These are phyloP conservation scores for Lagenidium giganteum DNA, from an alignment of 352 stramenopile genomes.

Conservation along the genomic window DNA sequence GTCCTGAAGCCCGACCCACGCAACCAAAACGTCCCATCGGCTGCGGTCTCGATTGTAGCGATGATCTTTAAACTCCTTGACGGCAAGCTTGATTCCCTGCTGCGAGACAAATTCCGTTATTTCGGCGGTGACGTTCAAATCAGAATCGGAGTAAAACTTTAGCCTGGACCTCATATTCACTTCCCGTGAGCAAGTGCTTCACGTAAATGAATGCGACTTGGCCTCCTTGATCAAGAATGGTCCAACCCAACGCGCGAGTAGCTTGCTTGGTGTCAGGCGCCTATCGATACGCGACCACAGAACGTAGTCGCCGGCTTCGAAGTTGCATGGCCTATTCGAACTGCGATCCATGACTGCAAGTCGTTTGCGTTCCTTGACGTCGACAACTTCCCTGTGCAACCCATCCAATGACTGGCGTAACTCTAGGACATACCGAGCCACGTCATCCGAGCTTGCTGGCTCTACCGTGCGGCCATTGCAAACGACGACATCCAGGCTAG, in stretches of 20 bases:
- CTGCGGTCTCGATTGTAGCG: neutral
- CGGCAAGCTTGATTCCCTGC: constrained; percentile 12
- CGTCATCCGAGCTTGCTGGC: too few species aligned
- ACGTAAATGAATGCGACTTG: constrained; percentile 18
- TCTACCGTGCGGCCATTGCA: too few species aligned
- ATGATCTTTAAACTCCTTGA: constrained; percentile 4
- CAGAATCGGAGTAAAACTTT: constrained; percentile 26
- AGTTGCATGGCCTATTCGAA: constrained; percentile 8
- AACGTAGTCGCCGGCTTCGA: constrained; percentile 24
- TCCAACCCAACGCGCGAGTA: constrained; percentile 25
- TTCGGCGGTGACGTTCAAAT: constrained; percentile 21
- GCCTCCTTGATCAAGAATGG: constrained; percentile 15
- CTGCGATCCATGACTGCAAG: neutral
- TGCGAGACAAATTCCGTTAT: constrained; percentile 14
- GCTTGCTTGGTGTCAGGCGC: constrained; percentile 17
- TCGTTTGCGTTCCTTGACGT: constrained; percentile 6
- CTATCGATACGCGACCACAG: constrained; percentile 23
- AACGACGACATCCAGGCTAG: too few species aligned
- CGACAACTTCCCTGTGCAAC: constrained; percentile 16
- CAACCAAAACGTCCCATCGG: neutral
- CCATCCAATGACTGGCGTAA: too few species aligned
- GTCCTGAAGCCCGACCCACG: constrained; percentile 5
- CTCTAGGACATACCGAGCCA: too few species aligned
- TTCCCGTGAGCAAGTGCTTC: constrained; percentile 12
- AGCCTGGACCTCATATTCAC: constrained; percentile 22